Base-by-base conservation (phyloP, 345 rosid genomes). In the Camelina hispida region DNA sequence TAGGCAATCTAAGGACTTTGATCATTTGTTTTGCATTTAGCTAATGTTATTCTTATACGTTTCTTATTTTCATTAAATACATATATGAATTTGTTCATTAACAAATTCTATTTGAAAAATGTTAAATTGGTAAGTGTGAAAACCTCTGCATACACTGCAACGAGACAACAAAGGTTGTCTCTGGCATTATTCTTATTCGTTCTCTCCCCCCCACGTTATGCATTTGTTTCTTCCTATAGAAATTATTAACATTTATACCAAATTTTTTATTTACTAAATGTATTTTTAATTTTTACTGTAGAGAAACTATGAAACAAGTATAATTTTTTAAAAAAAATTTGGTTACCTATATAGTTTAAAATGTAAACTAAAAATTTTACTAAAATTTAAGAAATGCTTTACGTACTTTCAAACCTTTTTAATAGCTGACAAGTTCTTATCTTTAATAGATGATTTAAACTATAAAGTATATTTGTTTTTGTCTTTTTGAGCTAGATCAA, bases 1-100 rank as follows among this genome's bases (percentile, higher is more conserved):
- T 78, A 66, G 81, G 73, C 81, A 78, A 72, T 66, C 73, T 78
- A 66, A 65, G 72, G 72, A 64, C 80, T 77, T 77, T 77, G 16
- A 38, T 71, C 7, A 43, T 52, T 42, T 60, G 12, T 42, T 65
- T 37, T 9, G 62, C 11, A 48, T 32, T 38, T 30, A 44, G 47
- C 67, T 77, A 25, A 50, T 42, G 35, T 66, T 57, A 70, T 30
- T 62, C 20, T 7, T 54, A n/a, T 76, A 69, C 59, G 62, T 56
- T 70, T 70, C 67, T 35, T 63, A 56, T 56, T 37, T 61, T 15
- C 53, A 34, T 6, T 54, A 38, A 2, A 25, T 30, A 61, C 38
- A 25, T 13, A 59, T 56, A 16, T 44, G 17, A 70, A 55, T 56
- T 23, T 28, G 34, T 64, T 47, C 28, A n/a, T n/a, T 62, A 71